Conservation (phyloP, 352 stramenopile species). For the Phytopythium vexans region DNA sequence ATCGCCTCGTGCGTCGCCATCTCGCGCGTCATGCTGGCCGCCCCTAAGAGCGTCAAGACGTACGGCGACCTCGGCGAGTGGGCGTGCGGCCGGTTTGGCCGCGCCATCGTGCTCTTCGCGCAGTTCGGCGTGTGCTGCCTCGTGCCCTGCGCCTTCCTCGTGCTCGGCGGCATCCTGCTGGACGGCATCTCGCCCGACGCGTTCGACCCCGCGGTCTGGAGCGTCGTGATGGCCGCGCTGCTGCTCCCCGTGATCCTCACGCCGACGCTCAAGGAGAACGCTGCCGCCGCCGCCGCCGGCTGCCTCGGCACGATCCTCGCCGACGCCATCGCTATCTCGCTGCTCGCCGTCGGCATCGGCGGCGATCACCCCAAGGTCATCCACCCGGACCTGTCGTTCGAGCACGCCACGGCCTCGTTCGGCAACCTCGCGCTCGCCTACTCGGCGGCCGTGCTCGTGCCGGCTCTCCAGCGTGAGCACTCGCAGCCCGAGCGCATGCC, state of each 20-base stretch:
- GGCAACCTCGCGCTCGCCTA: conserved; percentile 62
- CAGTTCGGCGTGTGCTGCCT: conserved; percentile 59
- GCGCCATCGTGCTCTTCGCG: conserved; percentile 49
- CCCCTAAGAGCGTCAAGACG: conserved; percentile 53
- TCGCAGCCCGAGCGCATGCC: conserved; percentile 59
- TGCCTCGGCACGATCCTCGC: conserved; percentile 54
- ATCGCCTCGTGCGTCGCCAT: conserved; percentile 52
- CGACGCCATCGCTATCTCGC: conserved; percentile 40
- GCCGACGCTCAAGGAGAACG: conserved; percentile 61
- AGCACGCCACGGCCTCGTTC: conserved; percentile 48
- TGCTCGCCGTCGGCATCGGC: conserved; percentile 42
- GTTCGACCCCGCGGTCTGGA: conserved; percentile 51
- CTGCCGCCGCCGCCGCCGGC: conserved; percentile 44
- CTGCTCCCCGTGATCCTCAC: conserved; percentile 51
- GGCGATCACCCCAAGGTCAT: conserved; percentile 31
- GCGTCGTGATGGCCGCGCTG: conserved; percentile 53
- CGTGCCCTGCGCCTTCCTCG: conserved; percentile 51
- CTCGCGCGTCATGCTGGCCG: conserved; percentile 59
- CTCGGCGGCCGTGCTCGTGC: conserved; percentile 51
- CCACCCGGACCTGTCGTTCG: conserved; percentile 39
- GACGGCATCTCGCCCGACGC: conserved; percentile 48
- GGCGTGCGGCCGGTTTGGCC: conserved; percentile 37
- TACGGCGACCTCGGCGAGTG: conserved; percentile 65
- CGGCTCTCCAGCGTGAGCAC: conserved; percentile 59
- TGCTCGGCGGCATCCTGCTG: conserved; percentile 57